Evolutionary conservation across 2,329 filamentous ascomycete species (phyloP).

Genomic region (Zymoseptoria ardabiliae): DNA sequence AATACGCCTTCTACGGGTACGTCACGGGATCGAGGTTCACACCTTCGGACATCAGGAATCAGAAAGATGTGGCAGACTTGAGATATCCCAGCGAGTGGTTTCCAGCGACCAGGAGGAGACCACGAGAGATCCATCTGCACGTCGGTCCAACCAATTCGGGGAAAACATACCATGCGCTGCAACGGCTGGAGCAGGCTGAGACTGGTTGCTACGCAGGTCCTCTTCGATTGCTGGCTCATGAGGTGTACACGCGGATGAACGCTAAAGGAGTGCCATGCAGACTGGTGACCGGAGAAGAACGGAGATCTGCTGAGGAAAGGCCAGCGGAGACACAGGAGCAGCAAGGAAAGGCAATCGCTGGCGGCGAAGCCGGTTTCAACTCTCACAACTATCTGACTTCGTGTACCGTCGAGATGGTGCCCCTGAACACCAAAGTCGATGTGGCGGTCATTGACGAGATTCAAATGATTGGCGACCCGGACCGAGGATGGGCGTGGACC

Average conservation of each 20-base stretch:
- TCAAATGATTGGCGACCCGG: conserved; percentile 79
- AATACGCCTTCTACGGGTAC: conserved; percentile 61
- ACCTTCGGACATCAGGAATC: conserved; percentile 48
- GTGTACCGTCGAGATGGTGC: conserved; percentile 91
- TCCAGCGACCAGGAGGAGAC: conserved; percentile 69
- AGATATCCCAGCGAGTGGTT: conserved; percentile 92
- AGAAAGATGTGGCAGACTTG: conserved; percentile 66
- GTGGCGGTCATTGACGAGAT: conserved; percentile 98
- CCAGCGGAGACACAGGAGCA: background rate
- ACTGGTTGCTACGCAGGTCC: conserved; percentile 86
- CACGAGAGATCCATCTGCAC: conserved; percentile 81
- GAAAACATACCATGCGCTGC: conserved; percentile 90
- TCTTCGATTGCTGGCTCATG: conserved; percentile 78
- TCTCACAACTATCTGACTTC: conserved; percentile 54
- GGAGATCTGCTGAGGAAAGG: conserved; percentile 50
- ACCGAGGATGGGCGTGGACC: conserved; percentile 92
- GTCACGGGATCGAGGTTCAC: conserved; percentile 53
- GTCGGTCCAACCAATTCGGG: conserved; percentile 97
- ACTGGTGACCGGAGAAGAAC: conserved; percentile 85
- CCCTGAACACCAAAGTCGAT: conserved; percentile 56
- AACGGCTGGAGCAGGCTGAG: conserved; percentile 68
- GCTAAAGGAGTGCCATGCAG: conserved; percentile 71
- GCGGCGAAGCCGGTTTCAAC: conserved; percentile 40
- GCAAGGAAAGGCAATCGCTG: background rate
- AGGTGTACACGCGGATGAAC: conserved; percentile 82